Evolutionary conservation across 345 rosid species (phyloP), one percentile per base, ranked within the genome.

Genomic region (Camelina laxa): DNA sequence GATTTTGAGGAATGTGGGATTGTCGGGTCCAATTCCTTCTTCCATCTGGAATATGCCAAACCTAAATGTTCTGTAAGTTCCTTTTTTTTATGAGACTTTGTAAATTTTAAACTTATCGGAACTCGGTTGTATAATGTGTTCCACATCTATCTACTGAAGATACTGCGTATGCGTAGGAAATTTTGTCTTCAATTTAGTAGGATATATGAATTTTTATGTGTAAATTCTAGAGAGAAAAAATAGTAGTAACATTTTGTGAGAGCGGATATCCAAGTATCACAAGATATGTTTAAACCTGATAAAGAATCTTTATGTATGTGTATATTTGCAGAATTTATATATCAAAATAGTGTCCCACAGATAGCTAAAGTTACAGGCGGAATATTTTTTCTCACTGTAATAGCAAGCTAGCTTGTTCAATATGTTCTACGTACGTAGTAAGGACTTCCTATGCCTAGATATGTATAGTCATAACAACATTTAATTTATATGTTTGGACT

Each of bases 11-110:
- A 76, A 69, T 62, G 64, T 76, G 65, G 10, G 12, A n/a, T 1
- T 76, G 69, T 69, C 65, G 44, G 80, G 80, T 60, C 33, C 57
- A 22, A 76, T 76, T 69, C 75, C 70, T 60, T 0, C 80, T 55
- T 75, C 60, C 74, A 69, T 75, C 14, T 75, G 79, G 79, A 42
- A n/a, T 15, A 24, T n/a, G 22, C 19, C 61, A 4, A 0, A 1
- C 2, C n/a, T 75, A 42, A 36, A 8, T 7, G 1, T n/a, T 67
- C 72, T 75, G 73, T 67, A 75, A 75, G 79, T 74, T 42, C 10
- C 11, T 2, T 16, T 15, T 44, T 27, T 30, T 24, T 24, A 24
- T 24, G 36, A 60, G 9, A n/a, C 16, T 16, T 16, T 38, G 17
- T 50, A 5, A 47, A 17, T 39, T 4, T 20, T 4, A 13, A 48